Conservation (phyloP, 1,284 basidiomycete genomes). For the Leccinum griseonigrum region DNA sequence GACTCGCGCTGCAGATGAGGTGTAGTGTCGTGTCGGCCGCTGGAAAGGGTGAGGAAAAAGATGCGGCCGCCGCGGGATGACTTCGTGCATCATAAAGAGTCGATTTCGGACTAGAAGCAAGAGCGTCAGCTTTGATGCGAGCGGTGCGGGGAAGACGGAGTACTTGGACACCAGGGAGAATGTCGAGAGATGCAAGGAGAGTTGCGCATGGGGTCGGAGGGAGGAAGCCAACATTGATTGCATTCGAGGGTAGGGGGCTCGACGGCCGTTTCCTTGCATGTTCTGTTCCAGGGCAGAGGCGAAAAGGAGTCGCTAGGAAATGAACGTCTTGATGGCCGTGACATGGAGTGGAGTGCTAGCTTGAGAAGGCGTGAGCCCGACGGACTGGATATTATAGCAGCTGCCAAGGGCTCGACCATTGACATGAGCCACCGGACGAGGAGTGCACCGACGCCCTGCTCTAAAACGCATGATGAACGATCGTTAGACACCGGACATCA, state of each 20-base stretch:
- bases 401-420: constrained; percentile 29
- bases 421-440: constrained; percentile 21
- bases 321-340: constrained; percentile 28
- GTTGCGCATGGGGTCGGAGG: constrained; percentile 36
- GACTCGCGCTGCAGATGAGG: constrained; percentile 28
- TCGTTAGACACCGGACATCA: neutral
- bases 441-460: constrained; percentile 2
- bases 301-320: constrained; percentile 51
- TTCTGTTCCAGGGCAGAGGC: constrained; percentile 46
- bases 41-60: constrained; percentile 23
- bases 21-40: constrained; percentile 24
- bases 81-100: constrained; percentile 34
- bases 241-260: constrained; percentile 31
- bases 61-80: constrained; percentile 26
- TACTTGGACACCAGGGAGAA: constrained; percentile 42
- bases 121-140: constrained; percentile 11
- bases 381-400: constrained; percentile 23
- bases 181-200: constrained; percentile 40
- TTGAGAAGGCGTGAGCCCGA: constrained; percentile 20
- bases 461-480: neutral
- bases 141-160: constrained; percentile 3
- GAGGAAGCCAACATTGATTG: constrained; percentile 19
- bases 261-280: constrained; percentile 50
- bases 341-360: constrained; percentile 23
- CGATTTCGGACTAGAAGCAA: constrained; percentile 28